These are phyloP conservation scores for Aspergillus pseudoterreus DNA, from an alignment of 2,329 filamentous ascomycete species.

Conservation along the genomic window DNA sequence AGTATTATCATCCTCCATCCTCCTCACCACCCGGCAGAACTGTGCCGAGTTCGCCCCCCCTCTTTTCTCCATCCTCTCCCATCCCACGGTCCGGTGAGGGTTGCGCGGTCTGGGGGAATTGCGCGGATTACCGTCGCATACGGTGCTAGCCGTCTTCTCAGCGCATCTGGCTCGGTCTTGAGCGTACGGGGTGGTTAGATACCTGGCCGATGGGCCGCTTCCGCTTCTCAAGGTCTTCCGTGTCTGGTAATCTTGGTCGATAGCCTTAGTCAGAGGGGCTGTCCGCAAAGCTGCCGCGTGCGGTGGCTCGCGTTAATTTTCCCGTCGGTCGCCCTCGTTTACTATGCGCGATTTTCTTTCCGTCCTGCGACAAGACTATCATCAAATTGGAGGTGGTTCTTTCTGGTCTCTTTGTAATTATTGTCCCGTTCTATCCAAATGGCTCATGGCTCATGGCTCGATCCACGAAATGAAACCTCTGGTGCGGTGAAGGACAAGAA, in stretches of 20 bases:
- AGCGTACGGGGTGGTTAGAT: neutral
- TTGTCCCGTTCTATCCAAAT: constrained; percentile 4
- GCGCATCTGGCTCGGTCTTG: neutral
- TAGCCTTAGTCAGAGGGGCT: neutral
- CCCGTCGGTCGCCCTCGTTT: constrained; percentile 9
- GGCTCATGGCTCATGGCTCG: neutral
- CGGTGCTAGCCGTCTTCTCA: neutral
- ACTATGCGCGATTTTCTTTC: constrained; percentile 26
- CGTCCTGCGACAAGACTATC: constrained; percentile 11
- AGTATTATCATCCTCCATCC: constrained; percentile 6
- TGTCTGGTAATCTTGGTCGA: neutral
- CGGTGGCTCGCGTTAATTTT: constrained; percentile 20
- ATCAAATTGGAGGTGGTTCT: neutral
- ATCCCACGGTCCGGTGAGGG: neutral
- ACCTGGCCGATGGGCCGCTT: neutral
- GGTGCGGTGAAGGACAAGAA: constrained; percentile 4
- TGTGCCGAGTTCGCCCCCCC: constrained; percentile 21
- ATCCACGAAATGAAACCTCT: neutral
- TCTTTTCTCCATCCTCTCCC: constrained; percentile 7
- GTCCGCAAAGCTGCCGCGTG: constrained; percentile 12
- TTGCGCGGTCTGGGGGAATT: neutral
- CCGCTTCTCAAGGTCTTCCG: neutral
- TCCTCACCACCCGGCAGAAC: constrained; percentile 18
- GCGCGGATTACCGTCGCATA: neutral
- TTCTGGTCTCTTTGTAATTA: neutral